Percentiles rank a stretch among this genome's conserved stretches.
These are phyloP conservation scores for Suhomyces kunorum DNA, from an alignment of 1,139 yeast genomes.

Conservation along the genomic window DNA sequence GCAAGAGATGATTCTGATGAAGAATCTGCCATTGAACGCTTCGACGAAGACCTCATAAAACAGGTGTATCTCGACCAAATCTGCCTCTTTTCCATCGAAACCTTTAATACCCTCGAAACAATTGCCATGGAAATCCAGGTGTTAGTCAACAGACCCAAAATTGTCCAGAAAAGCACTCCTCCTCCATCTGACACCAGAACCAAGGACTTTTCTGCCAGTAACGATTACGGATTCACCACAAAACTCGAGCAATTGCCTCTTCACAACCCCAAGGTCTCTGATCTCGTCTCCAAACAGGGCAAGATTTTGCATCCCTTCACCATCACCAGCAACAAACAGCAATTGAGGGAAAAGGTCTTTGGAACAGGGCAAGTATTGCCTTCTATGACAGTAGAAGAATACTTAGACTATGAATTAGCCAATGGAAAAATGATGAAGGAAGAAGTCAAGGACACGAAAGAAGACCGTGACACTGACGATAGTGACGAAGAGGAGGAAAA, in stretches of 20 bases:
- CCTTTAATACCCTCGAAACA: conserved; percentile 57
- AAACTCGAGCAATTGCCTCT: conserved; percentile 48
- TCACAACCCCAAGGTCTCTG: conserved; percentile 21
- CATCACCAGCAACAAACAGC: conserved; percentile 60
- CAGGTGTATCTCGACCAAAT: conserved; percentile 57
- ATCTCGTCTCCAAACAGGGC: conserved; percentile 64
- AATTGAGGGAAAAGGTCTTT: conserved; percentile 63
- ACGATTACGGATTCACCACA: conserved; percentile 51
- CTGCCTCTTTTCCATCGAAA: conserved; percentile 49
- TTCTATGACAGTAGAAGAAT: conserved; percentile 93
- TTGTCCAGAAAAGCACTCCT: conserved; percentile 12
- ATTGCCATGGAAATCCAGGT: conserved; percentile 60
- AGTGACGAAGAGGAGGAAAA: conserved; percentile 55
- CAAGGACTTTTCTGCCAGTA: conserved; percentile 26
- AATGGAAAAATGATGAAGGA: conserved; percentile 76
- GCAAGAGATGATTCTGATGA: conserved; percentile 26
- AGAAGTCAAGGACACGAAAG: conserved; percentile 35
- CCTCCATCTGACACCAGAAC: conserved; percentile 4
- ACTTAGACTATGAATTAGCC: conserved; percentile 78
- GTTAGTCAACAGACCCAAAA: conserved; percentile 40
- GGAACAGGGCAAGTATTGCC: conserved; percentile 95
- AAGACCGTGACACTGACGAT: conserved; percentile 33
- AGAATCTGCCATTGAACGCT: conserved; percentile 22
- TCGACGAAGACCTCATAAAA: conserved; percentile 66
- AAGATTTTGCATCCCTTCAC: conserved; percentile 85